Percentiles rank a stretch among this genome's conserved stretches.
Conservation (phyloP, 2,329 filamentous ascomycete species). For the Trichoderma simmonsii region DNA sequence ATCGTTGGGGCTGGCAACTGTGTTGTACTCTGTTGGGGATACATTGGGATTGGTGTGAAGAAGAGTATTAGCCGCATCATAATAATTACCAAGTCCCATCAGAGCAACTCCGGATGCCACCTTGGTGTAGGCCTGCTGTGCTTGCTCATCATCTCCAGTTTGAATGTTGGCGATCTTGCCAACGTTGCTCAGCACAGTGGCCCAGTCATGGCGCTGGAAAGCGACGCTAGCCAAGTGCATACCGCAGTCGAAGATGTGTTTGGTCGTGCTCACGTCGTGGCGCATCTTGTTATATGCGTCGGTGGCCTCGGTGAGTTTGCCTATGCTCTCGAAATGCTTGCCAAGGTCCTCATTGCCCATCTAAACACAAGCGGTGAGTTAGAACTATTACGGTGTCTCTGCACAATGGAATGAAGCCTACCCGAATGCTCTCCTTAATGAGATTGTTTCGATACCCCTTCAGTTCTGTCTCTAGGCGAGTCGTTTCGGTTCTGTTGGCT, state of each 20-base stretch:
- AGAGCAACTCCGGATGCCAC: slow-evolving; percentile 51
- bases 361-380: slow-evolving; percentile 42
- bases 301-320: slow-evolving; percentile 67
- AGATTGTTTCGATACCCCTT: slow-evolving; percentile 95
- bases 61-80: slow-evolving; percentile 69
- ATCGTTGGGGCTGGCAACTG: slow-evolving; percentile 79
- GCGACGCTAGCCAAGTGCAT: slow-evolving; percentile 74
- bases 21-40: slow-evolving; percentile 57
- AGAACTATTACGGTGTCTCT: not conserved
- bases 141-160: slow-evolving; percentile 45
- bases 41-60: slow-evolving; percentile 56
- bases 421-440: slow-evolving; percentile 93
- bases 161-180: slow-evolving; percentile 60
- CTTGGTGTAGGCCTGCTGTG: slow-evolving; percentile 48
- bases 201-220: slow-evolving; percentile 76
- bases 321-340: slow-evolving; percentile 74
- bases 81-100: slow-evolving; percentile 45
- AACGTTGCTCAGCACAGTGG: slow-evolving; percentile 57
- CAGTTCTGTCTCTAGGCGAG: slow-evolving; percentile 77
- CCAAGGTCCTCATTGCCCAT: slow-evolving; percentile 95
- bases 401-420: slow-evolving; percentile 36
- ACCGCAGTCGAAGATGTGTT: slow-evolving; percentile 79
- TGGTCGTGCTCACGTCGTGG: slow-evolving; percentile 78
- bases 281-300: slow-evolving; percentile 86
- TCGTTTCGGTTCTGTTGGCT: slow-evolving; percentile 65